Evolutionary conservation across 2,329 filamentous ascomycete species (phyloP), one percentile per base, ranked within the genome.

Genomic region (Coleophoma eucalyptorum): DNA sequence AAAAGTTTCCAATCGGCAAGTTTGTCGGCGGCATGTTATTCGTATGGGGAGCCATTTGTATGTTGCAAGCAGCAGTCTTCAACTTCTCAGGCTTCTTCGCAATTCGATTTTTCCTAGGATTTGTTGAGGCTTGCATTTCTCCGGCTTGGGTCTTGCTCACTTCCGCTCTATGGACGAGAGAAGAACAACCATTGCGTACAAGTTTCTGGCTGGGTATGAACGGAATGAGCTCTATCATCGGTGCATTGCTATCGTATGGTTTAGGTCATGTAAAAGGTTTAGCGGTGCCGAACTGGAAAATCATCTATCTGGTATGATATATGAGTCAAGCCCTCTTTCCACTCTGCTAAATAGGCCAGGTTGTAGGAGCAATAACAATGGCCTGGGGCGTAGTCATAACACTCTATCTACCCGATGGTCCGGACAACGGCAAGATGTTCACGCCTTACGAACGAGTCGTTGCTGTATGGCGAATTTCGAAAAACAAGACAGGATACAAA

Each of bases 361-460:
- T 86, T 44, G 79, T 83, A 57, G 80, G 81, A 7, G 70, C 69
- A 4, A 61, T 73, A 32, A 81, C 78, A 8, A 79, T 80, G 70
- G 57, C 58, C 11, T 61, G 79, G 21, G 77, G 77, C 19, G 60
- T 80, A 16, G 58, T 63, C 0, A 72, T 76, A 0, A 72, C 64
- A 1, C 73, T 86, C 58, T 71, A 73, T 8, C 70, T 87, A 50
- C 86, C 86, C 0, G 81, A 81, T 56, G 84, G 80, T 1, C 82
- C 86, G 0, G 78, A 81, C 0, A 75, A 76, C 0, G 86, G 86
- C 0, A 87, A 84, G 83, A 88, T 89, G 59, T 67, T 89, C 40
- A 80, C 75, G 0, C 63, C 69, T 0, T 78, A 81, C 6, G 85
- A 89, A 65, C 72, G 78, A 4, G 69, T 84, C 16, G 79, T 83